phyloP scores from a whole-genome alignment of 768 basidiomycete species.

The Termitomyces sp. region DNA sequence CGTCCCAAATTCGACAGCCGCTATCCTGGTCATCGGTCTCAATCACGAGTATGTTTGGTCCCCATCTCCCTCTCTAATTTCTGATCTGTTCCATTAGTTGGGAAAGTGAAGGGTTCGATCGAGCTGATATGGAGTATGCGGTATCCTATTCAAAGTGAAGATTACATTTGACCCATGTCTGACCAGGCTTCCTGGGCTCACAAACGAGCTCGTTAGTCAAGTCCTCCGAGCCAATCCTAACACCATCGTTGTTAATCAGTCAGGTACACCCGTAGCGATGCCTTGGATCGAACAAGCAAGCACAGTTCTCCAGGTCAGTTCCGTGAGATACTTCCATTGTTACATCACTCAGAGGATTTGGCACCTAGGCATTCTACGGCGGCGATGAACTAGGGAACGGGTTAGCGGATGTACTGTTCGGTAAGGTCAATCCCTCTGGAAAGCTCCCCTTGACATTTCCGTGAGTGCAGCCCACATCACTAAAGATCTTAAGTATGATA shows the following conservation, averaged over 20 bases:
- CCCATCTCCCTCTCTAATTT: neutral
- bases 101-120: slow-evolving; percentile 62
- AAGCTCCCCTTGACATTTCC: slow-evolving; percentile 56
- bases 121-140: slow-evolving; percentile 39
- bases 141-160: neutral
- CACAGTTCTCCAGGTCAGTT: slow-evolving; percentile 35
- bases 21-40: slow-evolving; percentile 48
- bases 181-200: slow-evolving; percentile 43
- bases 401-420: slow-evolving; percentile 56
- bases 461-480: slow-evolving; percentile 22
- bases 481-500: too few relatives aligned
- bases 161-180: neutral
- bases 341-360: neutral
- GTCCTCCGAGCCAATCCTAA: slow-evolving; percentile 50
- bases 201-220: slow-evolving; percentile 45
- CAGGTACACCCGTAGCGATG: slow-evolving; percentile 50
- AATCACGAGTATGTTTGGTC: slow-evolving; percentile 44
- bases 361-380: slow-evolving; percentile 43
- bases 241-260: slow-evolving; percentile 55
- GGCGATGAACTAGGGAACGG: slow-evolving; percentile 56
- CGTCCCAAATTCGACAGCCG: slow-evolving; percentile 23
- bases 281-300: slow-evolving; percentile 44
- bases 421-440: slow-evolving; percentile 55
- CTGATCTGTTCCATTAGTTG: slow-evolving; percentile 17
- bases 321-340: neutral